Evolutionary conservation across 1,284 basidiomycete genomes (phyloP), one percentile per base, ranked within the genome.

Genomic region (Fomitopsis pinicola): DNA sequence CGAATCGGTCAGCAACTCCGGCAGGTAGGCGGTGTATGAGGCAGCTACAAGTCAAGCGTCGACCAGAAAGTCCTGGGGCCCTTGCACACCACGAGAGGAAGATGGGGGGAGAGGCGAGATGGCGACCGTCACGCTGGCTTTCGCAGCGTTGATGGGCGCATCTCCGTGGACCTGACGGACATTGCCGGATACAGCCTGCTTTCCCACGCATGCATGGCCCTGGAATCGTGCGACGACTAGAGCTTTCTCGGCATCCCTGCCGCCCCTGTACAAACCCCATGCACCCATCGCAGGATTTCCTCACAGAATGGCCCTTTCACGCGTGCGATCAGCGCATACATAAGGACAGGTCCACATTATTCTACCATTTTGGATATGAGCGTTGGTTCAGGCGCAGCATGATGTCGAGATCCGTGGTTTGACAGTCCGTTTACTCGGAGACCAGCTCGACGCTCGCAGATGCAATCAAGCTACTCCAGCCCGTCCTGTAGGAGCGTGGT

Each of bases 41-140:
- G 48, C 26, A 54, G 58, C 50, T 36, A 42, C 46, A 40, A 59
- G 44, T 42, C 33, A 6, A 54, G 36, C 52, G 52, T 36, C 52
- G 52, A 35, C 52, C 17, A 33, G 17, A 53, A 52, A 35, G 61
- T 9, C 54, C 38, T 40, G 45, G 52, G 60, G 38, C 54, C 44
- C 48, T 50, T 50, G 28, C 42, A 62, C 58, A 59, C 57, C 60
- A 59, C 52, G 59, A 38, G 59, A 38, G 57, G 61, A 45, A 35
- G 62, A 22, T 56, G 50, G 62, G 57, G 56, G 63, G 62, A 60
- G 57, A 59, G 59, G 59, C 55, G 59, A 62, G 68, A 69, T 66
- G 65, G 66, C 62, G 66, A 69, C 65, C 58, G 66, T 64, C 67
- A 64, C 61, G 26, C 64, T 63, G 63, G 61, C 55, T 60, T 52